Percentiles rank a stretch among this genome's conserved stretches.
These are phyloP conservation scores for Ophiocytium majus DNA, from an alignment of 352 stramenopile species.

Conservation along the genomic window DNA sequence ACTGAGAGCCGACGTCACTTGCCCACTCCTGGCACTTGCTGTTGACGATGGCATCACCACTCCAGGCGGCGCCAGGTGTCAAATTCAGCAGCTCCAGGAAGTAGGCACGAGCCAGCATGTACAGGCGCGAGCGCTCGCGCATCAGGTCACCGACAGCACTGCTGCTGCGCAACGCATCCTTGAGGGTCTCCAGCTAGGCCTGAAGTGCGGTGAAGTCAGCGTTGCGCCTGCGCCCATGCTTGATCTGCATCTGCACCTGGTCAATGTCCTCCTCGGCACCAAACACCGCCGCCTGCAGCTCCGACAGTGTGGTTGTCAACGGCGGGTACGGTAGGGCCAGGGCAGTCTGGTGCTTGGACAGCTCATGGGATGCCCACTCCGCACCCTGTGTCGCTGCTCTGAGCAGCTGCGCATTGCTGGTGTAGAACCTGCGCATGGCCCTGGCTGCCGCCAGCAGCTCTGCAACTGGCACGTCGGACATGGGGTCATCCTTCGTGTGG, in stretches of 20 bases:
- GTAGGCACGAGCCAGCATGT: background rate
- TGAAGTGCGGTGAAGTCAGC: background rate
- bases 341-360: background rate
- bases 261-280: background rate
- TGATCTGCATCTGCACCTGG: background rate
- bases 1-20: background rate
- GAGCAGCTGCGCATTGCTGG: background rate
- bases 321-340: constrained; percentile 10
- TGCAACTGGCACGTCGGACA: background rate
- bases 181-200: background rate
- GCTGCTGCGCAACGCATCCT: background rate
- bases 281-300: background rate
- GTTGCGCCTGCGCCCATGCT: background rate
- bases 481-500: background rate
- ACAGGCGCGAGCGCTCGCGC: background rate
- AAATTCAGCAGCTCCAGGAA: background rate
- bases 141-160: background rate
- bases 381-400: background rate
- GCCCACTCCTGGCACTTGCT: background rate
- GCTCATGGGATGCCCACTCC: background rate
- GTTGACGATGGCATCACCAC: background rate
- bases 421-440: background rate
- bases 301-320: background rate
- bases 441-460: background rate
- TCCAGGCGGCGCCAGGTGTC: background rate